Percentiles rank a stretch among this genome's conserved stretches.
Conservation (phyloP, 768 basidiomycete species). For the Zangia roseola region DNA sequence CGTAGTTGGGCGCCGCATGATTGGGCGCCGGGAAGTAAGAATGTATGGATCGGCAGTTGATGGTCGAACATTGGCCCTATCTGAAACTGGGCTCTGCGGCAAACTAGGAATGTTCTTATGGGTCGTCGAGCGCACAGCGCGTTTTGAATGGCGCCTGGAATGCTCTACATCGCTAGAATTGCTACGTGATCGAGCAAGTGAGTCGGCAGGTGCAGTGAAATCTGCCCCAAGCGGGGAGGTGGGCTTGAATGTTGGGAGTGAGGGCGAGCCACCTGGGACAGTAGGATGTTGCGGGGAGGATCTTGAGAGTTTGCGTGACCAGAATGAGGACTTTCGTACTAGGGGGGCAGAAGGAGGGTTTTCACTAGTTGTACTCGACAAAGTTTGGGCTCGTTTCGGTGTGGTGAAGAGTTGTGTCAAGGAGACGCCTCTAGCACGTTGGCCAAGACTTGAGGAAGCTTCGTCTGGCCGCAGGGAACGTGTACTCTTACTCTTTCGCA, state of each 20-base stretch:
- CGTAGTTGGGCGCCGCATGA: conserved; percentile 39
- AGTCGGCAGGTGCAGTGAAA: conserved; percentile 13
- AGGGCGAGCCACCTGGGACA: conserved; percentile 32
- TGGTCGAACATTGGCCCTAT: conserved; percentile 13
- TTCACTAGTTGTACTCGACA: conserved; percentile 21
- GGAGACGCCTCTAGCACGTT: conserved; percentile 55
- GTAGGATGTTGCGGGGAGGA: conserved; percentile 30
- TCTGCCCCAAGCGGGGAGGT: conserved; percentile 45
- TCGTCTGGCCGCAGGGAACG: conserved; percentile 27
- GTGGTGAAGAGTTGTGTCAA: conserved; percentile 46
- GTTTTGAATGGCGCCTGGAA: conserved; percentile 47
- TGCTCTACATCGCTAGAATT: conserved; percentile 30
- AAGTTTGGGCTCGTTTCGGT: conserved; percentile 44
- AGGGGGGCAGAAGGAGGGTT: conserved; percentile 38
- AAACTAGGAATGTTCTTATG: conserved; percentile 11
- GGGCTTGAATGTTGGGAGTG: conserved; percentile 41
- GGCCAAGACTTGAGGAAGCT: conserved; percentile 10
- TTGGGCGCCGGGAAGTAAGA: conserved; percentile 14
- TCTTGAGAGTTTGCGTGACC: conserved; percentile 52
- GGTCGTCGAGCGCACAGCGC: conserved; percentile 9
- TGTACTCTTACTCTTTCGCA: conserved; percentile 57
- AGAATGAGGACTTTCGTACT: conserved; percentile 64
- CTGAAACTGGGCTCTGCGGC: conserved; percentile 6
- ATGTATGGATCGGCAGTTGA: conserved; percentile 17
- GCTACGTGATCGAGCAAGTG: conserved; percentile 19